These are phyloP conservation scores for Mycena pura DNA, from an alignment of 768 basidiomycete genomes.

Conservation along the genomic window DNA sequence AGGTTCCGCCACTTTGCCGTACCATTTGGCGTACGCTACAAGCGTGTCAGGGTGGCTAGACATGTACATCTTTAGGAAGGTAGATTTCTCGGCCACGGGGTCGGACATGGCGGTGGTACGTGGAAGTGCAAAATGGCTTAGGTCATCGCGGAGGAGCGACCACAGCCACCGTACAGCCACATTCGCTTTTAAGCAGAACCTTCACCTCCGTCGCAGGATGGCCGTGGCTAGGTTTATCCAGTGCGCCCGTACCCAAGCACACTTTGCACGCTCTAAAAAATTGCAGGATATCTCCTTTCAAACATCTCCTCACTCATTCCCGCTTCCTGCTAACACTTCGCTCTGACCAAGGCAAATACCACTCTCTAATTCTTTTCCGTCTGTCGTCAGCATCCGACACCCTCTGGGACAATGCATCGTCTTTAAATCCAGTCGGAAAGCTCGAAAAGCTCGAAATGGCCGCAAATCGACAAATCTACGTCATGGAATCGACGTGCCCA, in stretches of 20 bases:
- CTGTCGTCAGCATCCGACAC: conserved; percentile 45
- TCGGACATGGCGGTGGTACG: no score
- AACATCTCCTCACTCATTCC: conserved; percentile 57
- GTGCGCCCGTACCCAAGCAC: not conserved
- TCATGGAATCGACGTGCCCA: conserved; percentile 83
- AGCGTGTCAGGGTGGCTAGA: conserved; percentile 83
- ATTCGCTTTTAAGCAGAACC: not conserved
- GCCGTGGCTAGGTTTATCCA: conserved; percentile 8
- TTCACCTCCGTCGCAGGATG: no score
- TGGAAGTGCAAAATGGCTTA: no score
- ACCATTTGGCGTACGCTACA: conserved; percentile 83
- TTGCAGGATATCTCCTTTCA: conserved; percentile 51
- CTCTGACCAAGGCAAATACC: conserved; percentile 63
- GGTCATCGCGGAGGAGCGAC: no score
- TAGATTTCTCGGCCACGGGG: conserved; percentile 76
- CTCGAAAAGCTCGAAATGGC: conserved; percentile 21
- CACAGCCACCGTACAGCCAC: no score
- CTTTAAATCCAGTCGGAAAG: not conserved
- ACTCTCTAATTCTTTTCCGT: conserved; percentile 70
- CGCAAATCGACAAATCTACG: conserved; percentile 59
- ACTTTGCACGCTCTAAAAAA: not conserved
- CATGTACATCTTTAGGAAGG: conserved; percentile 87
- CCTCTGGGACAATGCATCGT: conserved; percentile 4
- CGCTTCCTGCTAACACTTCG: conserved; percentile 67
- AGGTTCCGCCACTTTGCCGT: conserved; percentile 63